phyloP scores from a whole-genome alignment of 1,284 basidiomycete genomes.

The Anthracocystis panici-leucophaei region DNA sequence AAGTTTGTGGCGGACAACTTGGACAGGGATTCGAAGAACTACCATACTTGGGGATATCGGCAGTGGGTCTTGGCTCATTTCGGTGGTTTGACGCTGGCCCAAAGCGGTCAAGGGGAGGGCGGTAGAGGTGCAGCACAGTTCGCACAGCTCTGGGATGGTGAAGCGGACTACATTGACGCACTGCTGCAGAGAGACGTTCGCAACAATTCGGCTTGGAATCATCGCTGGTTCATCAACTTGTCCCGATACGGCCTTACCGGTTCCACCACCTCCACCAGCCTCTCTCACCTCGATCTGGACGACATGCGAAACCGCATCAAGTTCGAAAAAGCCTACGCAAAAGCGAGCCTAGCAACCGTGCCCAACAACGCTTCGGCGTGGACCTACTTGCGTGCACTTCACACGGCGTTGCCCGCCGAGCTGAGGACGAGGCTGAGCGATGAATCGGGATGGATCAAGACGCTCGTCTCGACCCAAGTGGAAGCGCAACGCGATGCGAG shows the following conservation, averaged over 20 bases:
- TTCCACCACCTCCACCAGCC: no score
- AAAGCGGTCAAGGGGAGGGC: not conserved
- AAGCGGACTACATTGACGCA: constrained; percentile 81
- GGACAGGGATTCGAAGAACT: constrained; percentile 62
- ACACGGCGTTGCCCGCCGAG: not conserved
- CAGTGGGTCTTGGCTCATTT: constrained; percentile 66
- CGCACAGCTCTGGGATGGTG: constrained; percentile 78
- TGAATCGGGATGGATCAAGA: constrained; percentile 19
- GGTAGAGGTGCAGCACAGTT: constrained; percentile 24
- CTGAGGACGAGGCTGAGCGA: not conserved
- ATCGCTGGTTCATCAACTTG: constrained; percentile 93
- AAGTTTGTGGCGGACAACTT: constrained; percentile 52
- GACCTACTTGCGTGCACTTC: constrained; percentile 63
- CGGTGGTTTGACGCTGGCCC: constrained; percentile 43
- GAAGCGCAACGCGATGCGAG: constrained; percentile 38
- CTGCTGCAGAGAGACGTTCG: constrained; percentile 83
- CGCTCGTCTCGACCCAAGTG: constrained; percentile 18
- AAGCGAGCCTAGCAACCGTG: constrained; percentile 27
- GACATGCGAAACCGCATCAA: constrained; percentile 37
- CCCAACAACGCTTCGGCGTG: constrained; percentile 65
- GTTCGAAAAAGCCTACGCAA: constrained; percentile 47
- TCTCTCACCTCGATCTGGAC: not conserved
- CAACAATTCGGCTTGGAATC: constrained; percentile 99
- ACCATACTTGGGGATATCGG: constrained; percentile 68
- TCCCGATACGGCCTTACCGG: constrained; percentile 32